Conservation (phyloP, 192 early-diverging fungal genomes). For the Podila verticillata region DNA sequence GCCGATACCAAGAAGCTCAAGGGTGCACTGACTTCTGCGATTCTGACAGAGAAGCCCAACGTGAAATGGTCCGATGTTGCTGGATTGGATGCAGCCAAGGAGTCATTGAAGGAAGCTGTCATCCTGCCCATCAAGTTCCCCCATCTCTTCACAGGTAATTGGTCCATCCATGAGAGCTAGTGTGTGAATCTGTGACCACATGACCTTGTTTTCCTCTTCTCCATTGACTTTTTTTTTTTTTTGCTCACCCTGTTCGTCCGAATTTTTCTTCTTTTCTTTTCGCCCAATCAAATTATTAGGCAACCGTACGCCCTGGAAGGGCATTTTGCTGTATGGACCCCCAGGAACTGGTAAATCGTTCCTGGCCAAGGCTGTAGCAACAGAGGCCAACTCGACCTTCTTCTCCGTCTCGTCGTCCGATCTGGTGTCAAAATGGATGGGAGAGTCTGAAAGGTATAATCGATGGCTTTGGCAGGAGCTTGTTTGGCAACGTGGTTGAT, state of each 20-base stretch:
- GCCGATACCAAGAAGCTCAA: slow-evolving; percentile 59
- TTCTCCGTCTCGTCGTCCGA: slow-evolving; percentile 98
- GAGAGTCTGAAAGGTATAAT: slow-evolving; percentile 88
- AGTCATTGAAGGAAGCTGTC: slow-evolving; percentile 97
- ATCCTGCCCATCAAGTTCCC: slow-evolving; percentile 98
- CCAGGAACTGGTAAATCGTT: slow-evolving; percentile 98
- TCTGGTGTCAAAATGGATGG: slow-evolving; percentile 99
- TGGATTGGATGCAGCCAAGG: slow-evolving; percentile 94
- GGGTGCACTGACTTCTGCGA: slow-evolving; percentile 69
- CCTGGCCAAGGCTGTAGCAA: slow-evolving; percentile 97
- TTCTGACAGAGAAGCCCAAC: slow-evolving; percentile 96
- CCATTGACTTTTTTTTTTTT: background rate
- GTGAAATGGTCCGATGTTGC: slow-evolving; percentile 98
- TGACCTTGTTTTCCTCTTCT: background rate
- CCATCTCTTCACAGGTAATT: slow-evolving; percentile 86
- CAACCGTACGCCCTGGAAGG: slow-evolving; percentile 96
- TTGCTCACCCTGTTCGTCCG: background rate
- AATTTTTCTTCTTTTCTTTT: background rate
- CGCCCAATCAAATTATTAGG: slow-evolving; percentile 42
- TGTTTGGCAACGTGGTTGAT: background rate
- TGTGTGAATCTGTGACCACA: background rate
- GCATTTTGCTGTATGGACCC: slow-evolving; percentile 96
- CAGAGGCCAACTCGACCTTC: slow-evolving; percentile 96
- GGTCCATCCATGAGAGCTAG: background rate
- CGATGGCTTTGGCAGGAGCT: background rate